phyloP scores from a whole-genome alignment of 75 land plant genomes.

The Sequoiadendron giganteum region DNA sequence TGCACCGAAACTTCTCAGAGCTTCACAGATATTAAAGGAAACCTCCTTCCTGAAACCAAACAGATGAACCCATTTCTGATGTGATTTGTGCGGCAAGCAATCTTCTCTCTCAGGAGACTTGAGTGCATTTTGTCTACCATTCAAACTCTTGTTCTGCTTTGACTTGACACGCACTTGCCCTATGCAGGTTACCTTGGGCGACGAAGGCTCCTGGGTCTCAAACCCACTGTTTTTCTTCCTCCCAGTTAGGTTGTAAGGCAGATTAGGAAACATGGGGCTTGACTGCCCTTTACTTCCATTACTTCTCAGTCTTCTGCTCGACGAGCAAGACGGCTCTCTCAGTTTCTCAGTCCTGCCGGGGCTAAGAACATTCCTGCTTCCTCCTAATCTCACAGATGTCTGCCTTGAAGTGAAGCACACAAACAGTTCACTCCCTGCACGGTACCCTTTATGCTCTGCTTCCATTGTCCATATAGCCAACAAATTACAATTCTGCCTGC shows the following conservation, averaged over 20 bases:
- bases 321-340: conserved; percentile 21
- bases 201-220: conserved; percentile 75
- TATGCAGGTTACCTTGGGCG: conserved; percentile 93
- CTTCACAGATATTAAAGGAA: conserved; percentile 60
- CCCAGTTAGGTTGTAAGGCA: conserved; percentile 14
- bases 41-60: conserved; percentile 16
- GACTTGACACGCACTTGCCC: conserved; percentile 81
- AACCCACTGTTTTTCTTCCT: conserved; percentile 46
- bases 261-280: conserved; percentile 50
- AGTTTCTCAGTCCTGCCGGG: conserved; percentile 54
- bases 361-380: conserved; percentile 41
- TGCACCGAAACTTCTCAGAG: conserved; percentile 52
- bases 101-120: conserved; percentile 2
- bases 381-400: conserved; percentile 33
- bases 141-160: conserved; percentile 42
- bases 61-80: conserved; percentile 49
- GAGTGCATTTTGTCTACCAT: neutral
- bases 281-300: conserved; percentile 48
- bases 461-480: conserved; percentile 5
- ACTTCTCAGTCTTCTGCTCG: conserved; percentile 20
- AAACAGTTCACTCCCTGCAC: conserved; percentile 41
- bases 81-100: conserved; percentile 12
- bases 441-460: conserved; percentile 15
- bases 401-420: conserved; percentile 57
- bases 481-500: no score